A percentile compares a stretch with the other conserved stretches of the same genome.
Evolutionary conservation across 75 land plant genomes (phyloP).

Genomic region (Pinus albicaulis): DNA sequence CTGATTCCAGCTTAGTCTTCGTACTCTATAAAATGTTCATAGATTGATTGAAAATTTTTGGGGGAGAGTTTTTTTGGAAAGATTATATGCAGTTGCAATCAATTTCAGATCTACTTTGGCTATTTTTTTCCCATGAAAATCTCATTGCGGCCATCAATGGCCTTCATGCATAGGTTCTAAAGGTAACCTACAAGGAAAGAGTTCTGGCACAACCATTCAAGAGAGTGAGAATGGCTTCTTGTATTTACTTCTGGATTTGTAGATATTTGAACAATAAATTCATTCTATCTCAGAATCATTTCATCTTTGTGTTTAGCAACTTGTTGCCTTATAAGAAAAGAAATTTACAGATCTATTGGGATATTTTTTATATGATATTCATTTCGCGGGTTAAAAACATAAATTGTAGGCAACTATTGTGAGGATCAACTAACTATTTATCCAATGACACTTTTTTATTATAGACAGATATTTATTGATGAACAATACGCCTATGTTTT

Average conservation of each 20-base stretch:
- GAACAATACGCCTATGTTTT: background rate
- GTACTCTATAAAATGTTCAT: background rate
- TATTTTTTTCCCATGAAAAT: background rate
- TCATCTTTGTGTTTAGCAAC: background rate
- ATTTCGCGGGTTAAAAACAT: background rate
- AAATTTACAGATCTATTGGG: background rate
- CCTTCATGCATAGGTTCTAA: background rate
- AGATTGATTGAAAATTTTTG: constrained; percentile 11
- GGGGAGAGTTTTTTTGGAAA: background rate
- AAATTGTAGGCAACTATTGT: background rate
- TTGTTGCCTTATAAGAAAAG: background rate
- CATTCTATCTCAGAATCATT: background rate
- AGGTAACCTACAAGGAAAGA: background rate
- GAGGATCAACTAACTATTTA: background rate
- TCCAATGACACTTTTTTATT: background rate
- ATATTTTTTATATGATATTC: background rate
- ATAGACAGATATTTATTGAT: background rate
- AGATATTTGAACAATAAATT: background rate
- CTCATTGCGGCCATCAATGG: background rate
- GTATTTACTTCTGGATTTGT: constrained; percentile 2
- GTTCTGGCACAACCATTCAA: constrained; percentile 1
- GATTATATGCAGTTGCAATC: constrained; percentile 2
- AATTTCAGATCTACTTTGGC: background rate
- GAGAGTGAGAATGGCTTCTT: background rate
- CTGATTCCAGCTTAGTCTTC: background rate